These are phyloP conservation scores for Mucor plumbeus DNA, from an alignment of 371 early-diverging fungal species.

Conservation along the genomic window DNA sequence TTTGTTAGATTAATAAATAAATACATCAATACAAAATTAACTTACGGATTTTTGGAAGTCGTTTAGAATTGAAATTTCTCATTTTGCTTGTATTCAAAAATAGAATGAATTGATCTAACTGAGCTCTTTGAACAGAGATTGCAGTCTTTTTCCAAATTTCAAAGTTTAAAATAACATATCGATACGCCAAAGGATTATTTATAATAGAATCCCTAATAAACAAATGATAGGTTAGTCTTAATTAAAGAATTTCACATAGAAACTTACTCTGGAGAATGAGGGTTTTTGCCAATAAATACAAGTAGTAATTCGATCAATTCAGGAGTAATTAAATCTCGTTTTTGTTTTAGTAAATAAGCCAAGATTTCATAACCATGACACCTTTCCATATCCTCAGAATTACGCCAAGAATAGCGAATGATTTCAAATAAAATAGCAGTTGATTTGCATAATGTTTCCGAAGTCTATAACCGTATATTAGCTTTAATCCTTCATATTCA, in stretches of 20 bases:
- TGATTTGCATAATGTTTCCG: constrained; percentile 62
- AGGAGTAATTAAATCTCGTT: constrained; percentile 62
- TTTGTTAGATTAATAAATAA: background rate
- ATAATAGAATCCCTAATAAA: constrained; percentile 61
- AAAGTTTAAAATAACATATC: constrained; percentile 71
- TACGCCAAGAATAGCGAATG: constrained; percentile 72
- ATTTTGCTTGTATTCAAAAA: constrained; percentile 66
- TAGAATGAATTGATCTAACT: constrained; percentile 67
- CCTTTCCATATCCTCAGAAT: constrained; percentile 78
- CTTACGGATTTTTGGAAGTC: constrained; percentile 70
- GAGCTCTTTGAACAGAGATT: constrained; percentile 63
- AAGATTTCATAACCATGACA: constrained; percentile 76
- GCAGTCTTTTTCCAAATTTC: constrained; percentile 74
- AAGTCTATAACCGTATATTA: constrained; percentile 39
- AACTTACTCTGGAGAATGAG: constrained; percentile 59
- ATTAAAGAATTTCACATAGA: background rate
- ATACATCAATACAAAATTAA: background rate
- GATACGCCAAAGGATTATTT: constrained; percentile 70
- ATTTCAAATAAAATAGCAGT: constrained; percentile 65
- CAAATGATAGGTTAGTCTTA: background rate
- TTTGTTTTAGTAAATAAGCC: constrained; percentile 69
- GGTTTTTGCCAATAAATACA: constrained; percentile 68
- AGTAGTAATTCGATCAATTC: constrained; percentile 67
- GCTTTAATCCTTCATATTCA: background rate
- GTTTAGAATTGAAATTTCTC: constrained; percentile 63